phyloP scores from a whole-genome alignment of 192 early-diverging fungal species.

The Spinellus fusiger region DNA sequence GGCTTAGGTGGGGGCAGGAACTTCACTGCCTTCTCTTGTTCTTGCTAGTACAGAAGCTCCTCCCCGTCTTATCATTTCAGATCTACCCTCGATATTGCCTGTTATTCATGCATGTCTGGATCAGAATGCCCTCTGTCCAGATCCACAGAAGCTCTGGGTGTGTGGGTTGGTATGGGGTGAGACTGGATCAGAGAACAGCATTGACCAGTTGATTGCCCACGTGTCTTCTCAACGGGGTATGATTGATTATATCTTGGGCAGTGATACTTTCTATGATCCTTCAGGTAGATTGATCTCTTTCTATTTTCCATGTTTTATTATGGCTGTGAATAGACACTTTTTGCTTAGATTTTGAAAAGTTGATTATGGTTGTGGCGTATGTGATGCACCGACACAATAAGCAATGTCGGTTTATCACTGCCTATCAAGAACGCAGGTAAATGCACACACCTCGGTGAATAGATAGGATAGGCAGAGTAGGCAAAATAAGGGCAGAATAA shows the following conservation, averaged over 20 bases:
- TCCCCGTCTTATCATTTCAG: constrained; percentile 32
- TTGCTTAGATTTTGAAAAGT: constrained; percentile 55
- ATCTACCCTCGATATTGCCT: constrained; percentile 32
- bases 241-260: constrained; percentile 48
- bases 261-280: constrained; percentile 55
- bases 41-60: constrained; percentile 32
- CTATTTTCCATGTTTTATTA: not conserved
- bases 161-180: constrained; percentile 44
- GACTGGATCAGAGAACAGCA: constrained; percentile 24
- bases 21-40: constrained; percentile 56
- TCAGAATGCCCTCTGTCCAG: constrained; percentile 27
- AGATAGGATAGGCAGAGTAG: not conserved
- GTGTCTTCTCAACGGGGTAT: constrained; percentile 3
- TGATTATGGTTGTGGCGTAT: constrained; percentile 54
- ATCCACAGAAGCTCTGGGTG: constrained; percentile 26
- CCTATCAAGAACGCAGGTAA: constrained; percentile 64
- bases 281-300: constrained; percentile 27
- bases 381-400: constrained; percentile 50
- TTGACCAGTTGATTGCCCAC: constrained; percentile 34
- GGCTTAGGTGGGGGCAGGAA: constrained; percentile 53
- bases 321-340: not conserved
- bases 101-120: constrained; percentile 28
- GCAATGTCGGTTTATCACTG: constrained; percentile 53
- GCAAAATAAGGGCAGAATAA: not conserved
- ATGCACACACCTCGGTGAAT: not conserved